phyloP scores from a whole-genome alignment of 2,329 filamentous ascomycete species.

The Pestalotiopsis sp. region DNA sequence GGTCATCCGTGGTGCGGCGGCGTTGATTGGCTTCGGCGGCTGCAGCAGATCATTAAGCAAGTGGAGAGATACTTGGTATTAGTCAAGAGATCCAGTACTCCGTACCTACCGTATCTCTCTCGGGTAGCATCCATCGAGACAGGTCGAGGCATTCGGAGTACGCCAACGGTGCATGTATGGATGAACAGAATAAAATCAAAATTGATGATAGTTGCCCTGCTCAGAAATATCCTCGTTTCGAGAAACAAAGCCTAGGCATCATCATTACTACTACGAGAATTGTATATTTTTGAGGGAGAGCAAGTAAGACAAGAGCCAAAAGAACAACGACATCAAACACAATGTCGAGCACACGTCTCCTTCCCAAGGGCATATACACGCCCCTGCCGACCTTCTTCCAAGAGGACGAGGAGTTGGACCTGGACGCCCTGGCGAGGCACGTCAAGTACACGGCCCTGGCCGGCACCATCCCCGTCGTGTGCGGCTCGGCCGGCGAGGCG shows the following conservation, averaged over 20 bases:
- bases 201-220: neutral
- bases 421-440: slow-evolving; percentile 48
- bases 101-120: neutral
- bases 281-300: too few relatives aligned
- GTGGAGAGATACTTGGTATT: neutral
- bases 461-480: slow-evolving; percentile 68
- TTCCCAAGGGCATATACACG: slow-evolving; percentile 54
- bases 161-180: neutral
- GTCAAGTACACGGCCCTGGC: slow-evolving; percentile 62
- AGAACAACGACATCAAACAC: neutral
- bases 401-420: slow-evolving; percentile 54
- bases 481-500: slow-evolving; percentile 74
- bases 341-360: neutral
- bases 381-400: slow-evolving; percentile 65
- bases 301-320: neutral
- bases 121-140: neutral
- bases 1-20: neutral
- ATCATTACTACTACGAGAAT: too few relatives aligned
- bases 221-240: neutral
- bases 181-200: neutral
- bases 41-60: neutral
- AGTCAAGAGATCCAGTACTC: too few relatives aligned
- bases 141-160: neutral
- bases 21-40: neutral
- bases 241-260: too few relatives aligned